Evolutionary conservation across 208 protist species (phyloP), one percentile per base, ranked within the genome.

Genomic region (Acanthamoeba culbertsoni): DNA sequence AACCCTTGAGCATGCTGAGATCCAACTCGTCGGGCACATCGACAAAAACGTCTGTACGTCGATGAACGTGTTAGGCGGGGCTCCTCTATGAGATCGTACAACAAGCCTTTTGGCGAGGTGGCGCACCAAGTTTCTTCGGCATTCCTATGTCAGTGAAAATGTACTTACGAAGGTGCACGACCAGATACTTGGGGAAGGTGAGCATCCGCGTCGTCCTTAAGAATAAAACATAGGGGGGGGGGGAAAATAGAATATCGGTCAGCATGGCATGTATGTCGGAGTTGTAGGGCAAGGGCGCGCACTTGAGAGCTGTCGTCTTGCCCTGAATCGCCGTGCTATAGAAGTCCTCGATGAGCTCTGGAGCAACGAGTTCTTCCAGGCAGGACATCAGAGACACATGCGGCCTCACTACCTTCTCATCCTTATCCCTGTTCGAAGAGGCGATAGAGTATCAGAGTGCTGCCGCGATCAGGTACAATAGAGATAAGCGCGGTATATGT

Each of bases 91-190:
- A 23, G 2, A n/a, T 3, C 4, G 28, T n/a, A 45, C 12, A 33
- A 3, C 18, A 88, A 88, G 3, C 2, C 10, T 6, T 14, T 62
- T 18, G 26, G 46, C 33, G 31, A 68, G 4, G 5, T 28, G 35
- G 10, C 33, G 82, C 40, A 94, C 94, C 95, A 51, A 96, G 93
- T 82, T 96, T 96, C 57, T 95, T 93, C 18, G 96, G 95, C n/a
- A 65, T 23, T n/a, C 95, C 97, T 53, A 92, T 94, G 23, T 89
- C 92, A 18, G 48, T 79, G 16, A 96, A 28, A 1, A 94, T 51
- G 93, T 96, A 97, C 93, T 94, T 96, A 28, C 43, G 51, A 26
- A 96, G 37, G 48, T 96, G 96, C 31, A 97, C 75, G 8, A 96
- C 82, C 7, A 97, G 77, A 26, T 94, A 43, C 35, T 94, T 86